Evolutionary conservation across 1,139 yeast genomes (phyloP).

Genomic region (Saccharomycopsis hybrid): DNA sequence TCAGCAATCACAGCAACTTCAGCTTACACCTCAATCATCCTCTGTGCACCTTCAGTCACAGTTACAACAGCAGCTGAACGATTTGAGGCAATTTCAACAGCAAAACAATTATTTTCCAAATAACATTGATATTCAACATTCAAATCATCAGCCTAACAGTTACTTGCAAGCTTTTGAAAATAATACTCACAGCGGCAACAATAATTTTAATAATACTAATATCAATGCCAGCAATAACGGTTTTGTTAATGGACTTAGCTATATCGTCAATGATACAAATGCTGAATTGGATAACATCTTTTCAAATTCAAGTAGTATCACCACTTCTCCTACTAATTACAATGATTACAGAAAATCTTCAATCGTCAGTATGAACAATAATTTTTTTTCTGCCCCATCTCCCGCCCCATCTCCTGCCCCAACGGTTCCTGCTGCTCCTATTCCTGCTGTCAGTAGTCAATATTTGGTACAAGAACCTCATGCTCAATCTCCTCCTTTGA

Average conservation of each 20-base stretch:
- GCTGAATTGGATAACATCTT: no score
- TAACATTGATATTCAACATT: slow-evolving; percentile 1
- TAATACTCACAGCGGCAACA: not conserved
- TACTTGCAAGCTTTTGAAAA: slow-evolving; percentile 1
- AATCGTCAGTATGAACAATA: not conserved
- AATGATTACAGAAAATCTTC: slow-evolving; percentile 1
- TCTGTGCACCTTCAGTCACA: not conserved
- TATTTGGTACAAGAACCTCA: not conserved
- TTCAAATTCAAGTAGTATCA: not conserved
- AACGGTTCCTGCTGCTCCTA: not conserved
- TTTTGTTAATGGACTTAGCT: not conserved
- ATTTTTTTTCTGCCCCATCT: no score
- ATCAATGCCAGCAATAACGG: not conserved
- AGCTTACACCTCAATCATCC: slow-evolving; percentile 2
- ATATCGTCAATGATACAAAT: no score
- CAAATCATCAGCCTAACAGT: slow-evolving; percentile 2
- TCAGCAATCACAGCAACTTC: slow-evolving; percentile 2
- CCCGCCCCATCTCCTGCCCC: no score
- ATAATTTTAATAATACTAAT: not conserved
- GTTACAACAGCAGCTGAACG: slow-evolving; percentile 1
- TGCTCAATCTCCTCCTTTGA: no score
- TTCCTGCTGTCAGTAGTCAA: not conserved
- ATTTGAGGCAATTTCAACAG: slow-evolving; percentile 4
- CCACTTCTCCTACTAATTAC: not conserved
- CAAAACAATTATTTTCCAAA: not conserved